phyloP scores from a whole-genome alignment of 345 rosid species.

The Bruguiera sexangula region DNA sequence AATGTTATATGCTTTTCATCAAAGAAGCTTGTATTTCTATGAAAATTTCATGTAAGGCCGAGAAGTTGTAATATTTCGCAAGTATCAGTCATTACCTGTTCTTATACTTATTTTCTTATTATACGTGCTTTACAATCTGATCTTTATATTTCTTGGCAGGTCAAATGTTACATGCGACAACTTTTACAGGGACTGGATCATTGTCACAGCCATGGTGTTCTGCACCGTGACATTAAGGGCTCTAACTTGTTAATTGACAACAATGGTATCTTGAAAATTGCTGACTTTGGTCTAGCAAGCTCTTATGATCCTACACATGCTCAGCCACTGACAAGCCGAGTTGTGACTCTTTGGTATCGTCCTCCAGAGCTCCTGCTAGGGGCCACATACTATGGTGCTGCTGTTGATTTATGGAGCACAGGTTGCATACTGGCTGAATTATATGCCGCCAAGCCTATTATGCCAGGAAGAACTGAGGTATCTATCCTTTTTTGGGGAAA shows the following conservation, averaged over 20 bases:
- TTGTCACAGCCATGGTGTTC: slow-evolving; percentile 89
- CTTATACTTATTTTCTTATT: not conserved
- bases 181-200: slow-evolving; percentile 84
- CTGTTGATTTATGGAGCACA: slow-evolving; percentile 95
- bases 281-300: slow-evolving; percentile 96
- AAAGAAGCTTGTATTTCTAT: not conserved
- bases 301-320: slow-evolving; percentile 66
- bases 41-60: not conserved
- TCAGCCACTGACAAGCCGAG: slow-evolving; percentile 90
- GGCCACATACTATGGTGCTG: slow-evolving; percentile 79
- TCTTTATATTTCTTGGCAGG: slow-evolving; percentile 42
- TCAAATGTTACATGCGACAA: slow-evolving; percentile 92
- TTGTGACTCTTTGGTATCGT: slow-evolving; percentile 97
- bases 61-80: not conserved
- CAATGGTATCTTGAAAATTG: slow-evolving; percentile 84
- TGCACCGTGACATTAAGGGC: slow-evolving; percentile 97
- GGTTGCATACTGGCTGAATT: slow-evolving; percentile 97
- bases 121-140: not conserved
- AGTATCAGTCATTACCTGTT: not conserved
- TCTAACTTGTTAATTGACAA: slow-evolving; percentile 93
- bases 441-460: slow-evolving; percentile 97
- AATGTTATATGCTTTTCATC: not conserved
- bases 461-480: slow-evolving; percentile 99
- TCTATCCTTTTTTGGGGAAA: not conserved
- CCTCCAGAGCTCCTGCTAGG: slow-evolving; percentile 97